Percentiles rank a stretch among this genome's conserved stretches.
Conservation (phyloP, 208 protist genomes). For the Acanthamoeba royreba region DNA sequence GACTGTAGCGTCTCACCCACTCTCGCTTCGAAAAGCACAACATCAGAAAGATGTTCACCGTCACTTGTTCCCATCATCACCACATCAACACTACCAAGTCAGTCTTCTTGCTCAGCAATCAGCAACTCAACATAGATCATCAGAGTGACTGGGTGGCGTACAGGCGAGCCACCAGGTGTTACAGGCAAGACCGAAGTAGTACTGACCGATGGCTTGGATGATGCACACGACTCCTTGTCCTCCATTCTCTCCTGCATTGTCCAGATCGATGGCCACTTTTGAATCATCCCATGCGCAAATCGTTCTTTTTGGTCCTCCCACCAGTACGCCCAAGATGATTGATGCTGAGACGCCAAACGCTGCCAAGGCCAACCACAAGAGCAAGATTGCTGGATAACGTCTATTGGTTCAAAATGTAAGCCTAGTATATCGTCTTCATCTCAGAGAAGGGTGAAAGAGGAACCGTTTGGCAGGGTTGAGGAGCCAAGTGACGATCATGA, state of each 20-base stretch:
- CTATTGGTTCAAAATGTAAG: neutral
- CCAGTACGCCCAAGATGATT: neutral
- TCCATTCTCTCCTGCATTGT: neutral
- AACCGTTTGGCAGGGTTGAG: neutral
- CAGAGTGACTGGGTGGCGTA: neutral
- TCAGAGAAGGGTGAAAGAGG: neutral
- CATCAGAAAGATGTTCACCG: constrained; percentile 16
- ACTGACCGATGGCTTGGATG: neutral
- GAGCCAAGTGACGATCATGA: neutral
- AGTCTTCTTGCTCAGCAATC: neutral
- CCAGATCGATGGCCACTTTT: neutral
- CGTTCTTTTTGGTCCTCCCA: neutral
- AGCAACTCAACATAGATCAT: neutral
- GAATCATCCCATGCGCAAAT: neutral
- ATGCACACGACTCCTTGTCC: neutral
- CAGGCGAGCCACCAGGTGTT: constrained; percentile 12
- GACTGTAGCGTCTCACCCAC: neutral
- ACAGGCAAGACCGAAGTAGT: neutral
- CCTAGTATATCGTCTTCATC: neutral
- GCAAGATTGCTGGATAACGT: neutral
- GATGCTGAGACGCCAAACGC: neutral
- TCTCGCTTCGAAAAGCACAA: neutral
- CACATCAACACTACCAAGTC: neutral
- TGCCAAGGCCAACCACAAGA: neutral
- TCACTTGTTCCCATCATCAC: neutral